Base-by-base conservation (phyloP, 1,284 basidiomycete genomes). In the Marasmius sp. region DNA sequence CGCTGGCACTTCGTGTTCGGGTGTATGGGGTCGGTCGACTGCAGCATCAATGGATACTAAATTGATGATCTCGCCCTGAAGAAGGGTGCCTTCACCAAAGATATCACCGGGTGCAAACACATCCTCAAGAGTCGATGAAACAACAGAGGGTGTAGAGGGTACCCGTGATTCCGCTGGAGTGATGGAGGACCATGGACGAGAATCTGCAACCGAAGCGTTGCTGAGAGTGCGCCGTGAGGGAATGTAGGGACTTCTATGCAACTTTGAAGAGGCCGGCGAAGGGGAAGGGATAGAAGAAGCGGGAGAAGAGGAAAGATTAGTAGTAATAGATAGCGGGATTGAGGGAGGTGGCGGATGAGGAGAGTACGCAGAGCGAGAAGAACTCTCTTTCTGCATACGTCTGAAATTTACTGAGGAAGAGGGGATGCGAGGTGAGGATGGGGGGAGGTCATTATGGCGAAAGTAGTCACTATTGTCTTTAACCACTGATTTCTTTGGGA, bases 81-180 rank as follows among this genome's bases (percentile, higher is more conserved):
- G 80, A 16, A 68, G 68, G 61, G 85, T 75, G 48, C 85, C 89
- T 63, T 88, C 80, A 48, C 88, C 89, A 34, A 93, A 85, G 66
- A 85, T 67, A 68, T 93, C 92, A 43, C 91, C 91, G 2, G 82
- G 83, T 47, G 75, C 76, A 59, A 93, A 81, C 60, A 93, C 83
- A 70, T 92, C 89, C 62, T 88, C 87, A 58, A 85, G 64, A 65
- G 70, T 48, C 8, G 79, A 82, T 43, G 85, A 85, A 48, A 72
- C 69, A 6, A 77, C 72, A 1, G 83, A 82, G 27, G 76, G 74
- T 11, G 68, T 68, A 33, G 64, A 65, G 36, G 61, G 51, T 27
- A 61, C 62, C 39, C 63, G 63, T 36, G 65, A 63, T 51, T 58
- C 54, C 16, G 47, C 45, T 48, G 61, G 59, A 27, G 58, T 65